phyloP scores from a whole-genome alignment of 768 basidiomycete species.

The Suillus luteus region DNA sequence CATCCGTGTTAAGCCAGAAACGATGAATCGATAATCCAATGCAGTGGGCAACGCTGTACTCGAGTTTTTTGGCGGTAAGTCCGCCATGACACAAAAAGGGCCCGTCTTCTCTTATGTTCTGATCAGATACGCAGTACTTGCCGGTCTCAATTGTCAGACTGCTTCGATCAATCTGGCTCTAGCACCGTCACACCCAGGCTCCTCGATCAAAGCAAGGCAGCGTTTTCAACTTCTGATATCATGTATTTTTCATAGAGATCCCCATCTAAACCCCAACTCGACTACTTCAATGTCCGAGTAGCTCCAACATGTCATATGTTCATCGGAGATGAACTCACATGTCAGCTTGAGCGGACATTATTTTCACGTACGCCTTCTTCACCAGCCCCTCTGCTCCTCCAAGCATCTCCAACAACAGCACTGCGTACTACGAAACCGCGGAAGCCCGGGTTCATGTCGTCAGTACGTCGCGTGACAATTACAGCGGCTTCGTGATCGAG shows the following conservation, averaged over 20 bases:
- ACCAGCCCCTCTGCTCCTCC: slow-evolving; percentile 22
- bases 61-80: neutral
- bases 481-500: slow-evolving; percentile 15
- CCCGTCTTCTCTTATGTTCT: neutral
- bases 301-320: slow-evolving; percentile 3
- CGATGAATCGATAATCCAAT: neutral
- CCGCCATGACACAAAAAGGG: neutral
- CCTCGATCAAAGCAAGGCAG: slow-evolving; percentile 2
- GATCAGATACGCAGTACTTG: slow-evolving; percentile 1
- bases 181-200: neutral
- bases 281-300: slow-evolving; percentile 7
- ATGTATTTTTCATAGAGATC: slow-evolving; percentile 8
- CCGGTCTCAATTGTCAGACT: slow-evolving; percentile 1
- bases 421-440: slow-evolving; percentile 19
- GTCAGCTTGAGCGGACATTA: slow-evolving; percentile 8
- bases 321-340: slow-evolving; percentile 5
- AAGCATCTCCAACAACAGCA: slow-evolving; percentile 26
- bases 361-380: slow-evolving; percentile 12
- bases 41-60: neutral
- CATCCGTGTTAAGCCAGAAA: neutral
- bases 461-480: slow-evolving; percentile 5
- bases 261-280: slow-evolving; percentile 6
- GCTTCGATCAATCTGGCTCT: neutral
- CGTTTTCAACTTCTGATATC: slow-evolving; percentile 4
- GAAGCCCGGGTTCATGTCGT: slow-evolving; percentile 17